Base-by-base conservation (phyloP, 495 filamentous ascomycete species). In the Penicillium angulare region DNA sequence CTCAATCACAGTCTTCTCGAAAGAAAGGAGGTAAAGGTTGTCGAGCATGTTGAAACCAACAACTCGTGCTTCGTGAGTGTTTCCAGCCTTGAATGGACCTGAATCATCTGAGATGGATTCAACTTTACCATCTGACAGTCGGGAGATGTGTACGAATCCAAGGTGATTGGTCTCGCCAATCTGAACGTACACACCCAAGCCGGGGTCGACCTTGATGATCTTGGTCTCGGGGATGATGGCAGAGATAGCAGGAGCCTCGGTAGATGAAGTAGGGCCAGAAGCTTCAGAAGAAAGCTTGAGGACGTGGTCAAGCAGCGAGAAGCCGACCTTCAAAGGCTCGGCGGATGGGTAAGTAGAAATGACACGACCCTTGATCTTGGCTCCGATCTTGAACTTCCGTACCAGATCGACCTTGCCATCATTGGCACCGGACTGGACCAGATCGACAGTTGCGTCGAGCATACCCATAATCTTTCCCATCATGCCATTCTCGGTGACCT, bases 121-220 rank as follows among this genome's bases (percentile, higher is more conserved):
- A 45, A 95, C 78, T 67, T 89, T 95, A 27, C 83, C 84, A 66
- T 98, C 91, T 27, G 89, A 84, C 47, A 98, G 77, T 49, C 85
- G 81, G 0, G 93, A 97, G 39, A 97, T 95, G 66, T 98, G 93
- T 9, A 93, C 89, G 67, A 93, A 97, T 29, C 90, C 92, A 33
- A 83, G 72, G 35, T 92, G 77, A 24, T 81, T 84, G 33, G 83
- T 74, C 8, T 88, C 75, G 10, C 90, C 89, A 32, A 95, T 71
- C 63, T 95, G 83, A 5, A 92, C 78, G 57, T 92, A 95, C 1
- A 97, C 70, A 31, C 93, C 93, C 47, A 86, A 70, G 10, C 83
- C 81, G 17, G 86, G 75, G 43, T 92, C 86, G 13, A 96, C 88
- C 55, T 85, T 85, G 38, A 82, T 72, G 13, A 98, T 82, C 22